A percentile compares a stretch with the other conserved stretches of the same genome.
These are phyloP conservation scores for Calendula officinalis DNA, from an alignment of 129 eudicot species.

Conservation along the genomic window DNA sequence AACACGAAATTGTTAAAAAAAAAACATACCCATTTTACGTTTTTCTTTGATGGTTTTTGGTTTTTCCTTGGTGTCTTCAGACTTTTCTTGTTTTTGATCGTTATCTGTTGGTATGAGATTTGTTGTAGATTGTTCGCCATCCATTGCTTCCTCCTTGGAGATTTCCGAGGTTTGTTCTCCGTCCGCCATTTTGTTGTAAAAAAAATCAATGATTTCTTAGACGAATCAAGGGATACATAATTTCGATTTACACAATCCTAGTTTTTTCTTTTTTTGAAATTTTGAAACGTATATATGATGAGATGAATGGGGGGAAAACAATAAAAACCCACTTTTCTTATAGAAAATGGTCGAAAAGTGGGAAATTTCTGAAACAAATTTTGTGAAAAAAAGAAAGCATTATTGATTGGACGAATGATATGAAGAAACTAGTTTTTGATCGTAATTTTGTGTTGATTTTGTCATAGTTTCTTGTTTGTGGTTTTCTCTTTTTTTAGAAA, in stretches of 20 bases:
- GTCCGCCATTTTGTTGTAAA: constrained; percentile 20
- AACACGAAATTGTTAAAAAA: neutral
- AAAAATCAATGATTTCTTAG: neutral
- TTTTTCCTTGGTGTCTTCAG: constrained; percentile 11
- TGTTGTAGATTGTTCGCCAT: constrained; percentile 19
- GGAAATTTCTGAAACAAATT: constrained; percentile 6
- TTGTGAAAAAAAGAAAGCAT: constrained; percentile 16
- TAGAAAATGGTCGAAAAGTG: constrained; percentile 21
- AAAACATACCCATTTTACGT: constrained; percentile 18
- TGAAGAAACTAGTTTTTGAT: constrained; percentile 19
- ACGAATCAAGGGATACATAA: constrained; percentile 14
- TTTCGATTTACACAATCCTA: constrained; percentile 17
- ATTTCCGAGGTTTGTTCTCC: constrained; percentile 16
- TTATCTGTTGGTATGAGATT: constrained; percentile 12
- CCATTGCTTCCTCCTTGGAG: constrained; percentile 14
- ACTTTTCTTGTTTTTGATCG: constrained; percentile 13
- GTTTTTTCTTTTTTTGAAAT: neutral
- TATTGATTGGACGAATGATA: constrained; percentile 23
- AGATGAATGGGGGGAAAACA: neutral
- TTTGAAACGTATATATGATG: neutral
- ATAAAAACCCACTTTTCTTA: constrained; percentile 13
- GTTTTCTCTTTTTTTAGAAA: constrained; percentile 32
- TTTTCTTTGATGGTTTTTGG: constrained; percentile 18
- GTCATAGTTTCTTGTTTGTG: constrained; percentile 25
- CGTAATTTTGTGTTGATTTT: constrained; percentile 16